These are phyloP conservation scores for Pittosporum tobira DNA, from an alignment of 129 eudicot genomes.

Conservation along the genomic window DNA sequence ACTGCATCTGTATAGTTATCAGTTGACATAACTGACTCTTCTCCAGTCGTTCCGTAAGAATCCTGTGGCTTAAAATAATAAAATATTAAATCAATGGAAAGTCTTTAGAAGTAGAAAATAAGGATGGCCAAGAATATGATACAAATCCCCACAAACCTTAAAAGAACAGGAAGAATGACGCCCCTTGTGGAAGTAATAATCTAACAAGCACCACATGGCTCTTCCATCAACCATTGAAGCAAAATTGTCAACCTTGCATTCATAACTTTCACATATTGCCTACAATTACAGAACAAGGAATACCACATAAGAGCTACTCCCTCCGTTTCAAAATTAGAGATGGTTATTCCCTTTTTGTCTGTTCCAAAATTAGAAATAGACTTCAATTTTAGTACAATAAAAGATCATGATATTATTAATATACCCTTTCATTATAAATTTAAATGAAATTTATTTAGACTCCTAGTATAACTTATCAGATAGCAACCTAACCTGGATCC, in stretches of 20 bases:
- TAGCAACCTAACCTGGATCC: conserved; percentile 65
- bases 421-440: too few relatives aligned
- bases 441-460: neutral
- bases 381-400: too few relatives aligned
- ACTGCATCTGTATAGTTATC: conserved; percentile 80
- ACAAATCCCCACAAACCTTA: conserved; percentile 25
- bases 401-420: too few relatives aligned
- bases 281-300: conserved; percentile 18
- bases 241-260: conserved; percentile 50
- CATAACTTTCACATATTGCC: conserved; percentile 70
- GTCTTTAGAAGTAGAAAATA: neutral
- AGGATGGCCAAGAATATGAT: conserved; percentile 5
- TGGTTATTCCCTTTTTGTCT: too few relatives aligned
- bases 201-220: conserved; percentile 99
- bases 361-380: too few relatives aligned
- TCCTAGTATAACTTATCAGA: conserved; percentile 2
- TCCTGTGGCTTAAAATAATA: conserved; percentile 29
- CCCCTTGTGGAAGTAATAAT: conserved; percentile 76
- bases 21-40: conserved; percentile 66
- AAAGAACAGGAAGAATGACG: conserved; percentile 33
- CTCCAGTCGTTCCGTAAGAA: conserved; percentile 24
- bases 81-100: neutral
- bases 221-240: conserved; percentile 78
- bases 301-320: too few relatives aligned
- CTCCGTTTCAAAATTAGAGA: too few relatives aligned